Evolutionary conservation across 345 rosid genomes (phyloP).

Genomic region (Anastatica hierochuntica): DNA sequence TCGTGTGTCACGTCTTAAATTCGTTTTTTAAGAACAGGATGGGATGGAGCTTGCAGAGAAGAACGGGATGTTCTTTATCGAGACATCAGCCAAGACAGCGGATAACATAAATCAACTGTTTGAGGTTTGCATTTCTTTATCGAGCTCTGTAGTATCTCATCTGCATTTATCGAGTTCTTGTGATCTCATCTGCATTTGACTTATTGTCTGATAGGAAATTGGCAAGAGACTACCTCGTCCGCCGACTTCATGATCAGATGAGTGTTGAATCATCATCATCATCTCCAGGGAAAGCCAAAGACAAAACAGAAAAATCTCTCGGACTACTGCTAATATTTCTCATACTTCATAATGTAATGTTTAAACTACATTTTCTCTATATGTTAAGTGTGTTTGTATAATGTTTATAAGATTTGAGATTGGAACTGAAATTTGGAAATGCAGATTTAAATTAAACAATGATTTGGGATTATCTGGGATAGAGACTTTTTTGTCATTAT

Average conservation of each 20-base stretch:
- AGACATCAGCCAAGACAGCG: slow-evolving; percentile 97
- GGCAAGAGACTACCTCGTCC: slow-evolving; percentile 86
- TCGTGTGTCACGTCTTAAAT: slow-evolving; percentile 1
- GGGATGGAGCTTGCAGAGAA: slow-evolving; percentile 89
- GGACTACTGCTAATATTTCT: neutral
- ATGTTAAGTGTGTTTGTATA: slow-evolving; percentile 15
- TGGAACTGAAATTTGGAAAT: neutral
- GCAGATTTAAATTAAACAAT: neutral
- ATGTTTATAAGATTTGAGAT: slow-evolving; percentile 11
- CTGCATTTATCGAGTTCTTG: no score
- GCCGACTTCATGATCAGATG: slow-evolving; percentile 34
- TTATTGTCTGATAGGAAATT: slow-evolving; percentile 57
- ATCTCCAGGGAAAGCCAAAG: slow-evolving; percentile 10
- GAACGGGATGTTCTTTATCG: slow-evolving; percentile 95
- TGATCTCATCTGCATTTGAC: no score
- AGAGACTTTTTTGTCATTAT: no score
- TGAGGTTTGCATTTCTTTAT: slow-evolving; percentile 40
- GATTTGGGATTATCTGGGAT: no score
- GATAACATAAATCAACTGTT: slow-evolving; percentile 88
- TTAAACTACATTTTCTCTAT: neutral
- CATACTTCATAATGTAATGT: slow-evolving; percentile 10
- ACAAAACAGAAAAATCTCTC: neutral
- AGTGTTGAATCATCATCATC: slow-evolving; percentile 21
- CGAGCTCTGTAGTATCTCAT: no score
- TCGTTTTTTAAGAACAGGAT: slow-evolving; percentile 42